phyloP scores from a whole-genome alignment of 306 rosid genomes.

The Herpetospermum pedunculosum region DNA sequence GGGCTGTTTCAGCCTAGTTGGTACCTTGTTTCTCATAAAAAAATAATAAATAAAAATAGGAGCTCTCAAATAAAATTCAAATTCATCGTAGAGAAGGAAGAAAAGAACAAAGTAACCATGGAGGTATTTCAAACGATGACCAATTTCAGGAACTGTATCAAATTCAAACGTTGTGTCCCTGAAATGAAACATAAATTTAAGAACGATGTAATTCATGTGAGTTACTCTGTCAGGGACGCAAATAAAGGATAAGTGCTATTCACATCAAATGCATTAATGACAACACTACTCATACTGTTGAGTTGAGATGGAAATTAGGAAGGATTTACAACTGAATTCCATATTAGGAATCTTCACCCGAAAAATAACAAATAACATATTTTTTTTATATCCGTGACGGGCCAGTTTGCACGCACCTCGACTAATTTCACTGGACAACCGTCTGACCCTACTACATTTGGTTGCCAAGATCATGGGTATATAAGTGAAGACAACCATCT shows the following conservation, averaged over 20 bases:
- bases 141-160: background rate
- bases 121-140: background rate
- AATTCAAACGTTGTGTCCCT: background rate
- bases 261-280: background rate
- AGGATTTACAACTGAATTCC: background rate
- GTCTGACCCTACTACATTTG: too few species aligned
- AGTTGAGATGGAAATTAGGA: background rate
- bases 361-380: background rate
- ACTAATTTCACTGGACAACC: too few species aligned
- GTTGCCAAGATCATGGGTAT: too few species aligned
- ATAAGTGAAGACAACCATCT: too few species aligned
- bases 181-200: background rate
- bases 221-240: background rate
- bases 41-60: background rate
- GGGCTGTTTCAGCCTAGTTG: background rate
- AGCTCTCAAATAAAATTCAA: background rate
- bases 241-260: background rate
- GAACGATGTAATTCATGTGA: background rate
- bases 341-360: background rate
- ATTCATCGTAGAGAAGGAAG: background rate
- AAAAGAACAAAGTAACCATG: background rate
- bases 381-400: too few species aligned
- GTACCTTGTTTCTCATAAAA: background rate
- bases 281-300: background rate
- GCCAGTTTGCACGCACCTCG: too few species aligned